A percentile compares a stretch with the other conserved stretches of the same genome.
Evolutionary conservation across 2,329 filamentous ascomycete species (phyloP).

Genomic region (Nectriaceae sp.): DNA sequence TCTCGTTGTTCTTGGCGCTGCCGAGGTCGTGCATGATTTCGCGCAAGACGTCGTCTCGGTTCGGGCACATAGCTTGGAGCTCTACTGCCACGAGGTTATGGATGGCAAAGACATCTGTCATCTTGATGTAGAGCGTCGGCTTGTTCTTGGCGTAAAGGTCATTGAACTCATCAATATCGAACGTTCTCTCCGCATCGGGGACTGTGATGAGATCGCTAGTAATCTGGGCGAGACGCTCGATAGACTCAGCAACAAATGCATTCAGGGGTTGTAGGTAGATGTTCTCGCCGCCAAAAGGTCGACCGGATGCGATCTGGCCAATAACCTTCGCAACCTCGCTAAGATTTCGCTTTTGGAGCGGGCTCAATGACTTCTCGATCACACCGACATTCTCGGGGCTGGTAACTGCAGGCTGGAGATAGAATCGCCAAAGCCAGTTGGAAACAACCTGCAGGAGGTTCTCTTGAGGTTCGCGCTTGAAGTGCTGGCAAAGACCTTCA

Average conservation of each 20-base stretch:
- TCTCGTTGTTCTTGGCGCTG: slow-evolving; percentile 95
- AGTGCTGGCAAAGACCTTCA: slow-evolving; percentile 73
- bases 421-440: slow-evolving; percentile 92
- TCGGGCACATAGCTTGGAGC: slow-evolving; percentile 74
- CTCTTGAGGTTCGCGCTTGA: slow-evolving; percentile 76
- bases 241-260: slow-evolving; percentile 82
- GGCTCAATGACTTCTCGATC: slow-evolving; percentile 84
- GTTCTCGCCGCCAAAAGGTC: slow-evolving; percentile 90
- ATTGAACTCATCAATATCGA: slow-evolving; percentile 98
- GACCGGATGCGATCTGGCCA: slow-evolving; percentile 83
- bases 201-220: slow-evolving; percentile 80
- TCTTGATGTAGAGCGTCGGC: slow-evolving; percentile 98
- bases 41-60: slow-evolving; percentile 81
- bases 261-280: slow-evolving; percentile 95
- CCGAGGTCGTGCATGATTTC: slow-evolving; percentile 93
- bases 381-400: slow-evolving; percentile 92
- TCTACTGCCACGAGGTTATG: slow-evolving; percentile 85
- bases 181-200: slow-evolving; percentile 83
- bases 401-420: slow-evolving; percentile 86
- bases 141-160: slow-evolving; percentile 96
- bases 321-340: slow-evolving; percentile 90
- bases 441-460: slow-evolving; percentile 81
- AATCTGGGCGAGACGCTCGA: slow-evolving; percentile 75
- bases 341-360: slow-evolving; percentile 90
- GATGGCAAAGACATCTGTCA: slow-evolving; percentile 95